Conservation (phyloP, 2,329 filamentous ascomycete genomes). For the Calonectria honghensis region DNA sequence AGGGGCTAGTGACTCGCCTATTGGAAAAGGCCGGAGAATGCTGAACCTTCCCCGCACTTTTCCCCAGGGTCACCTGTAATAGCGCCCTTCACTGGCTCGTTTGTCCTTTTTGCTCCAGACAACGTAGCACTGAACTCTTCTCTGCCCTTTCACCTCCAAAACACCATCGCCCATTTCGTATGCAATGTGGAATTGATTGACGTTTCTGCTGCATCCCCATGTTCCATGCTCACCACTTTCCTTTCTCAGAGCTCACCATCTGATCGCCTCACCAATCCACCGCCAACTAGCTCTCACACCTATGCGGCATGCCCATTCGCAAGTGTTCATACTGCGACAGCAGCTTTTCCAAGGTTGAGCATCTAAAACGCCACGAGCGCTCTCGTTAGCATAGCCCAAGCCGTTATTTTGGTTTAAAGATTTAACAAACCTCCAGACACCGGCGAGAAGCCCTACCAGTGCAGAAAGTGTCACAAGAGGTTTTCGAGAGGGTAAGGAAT, state of each 20-base stretch:
- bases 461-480: slow-evolving; percentile 27
- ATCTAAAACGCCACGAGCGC: slow-evolving; percentile 38
- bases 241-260: not conserved
- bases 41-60: slow-evolving; percentile 14
- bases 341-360: slow-evolving; percentile 37
- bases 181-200: not conserved
- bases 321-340: slow-evolving; percentile 36
- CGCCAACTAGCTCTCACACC: not conserved
- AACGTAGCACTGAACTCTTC: slow-evolving; percentile 9
- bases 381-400: slow-evolving; percentile 23
- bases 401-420: not conserved
- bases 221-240: not conserved
- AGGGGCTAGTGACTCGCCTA: slow-evolving; percentile 6
- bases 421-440: slow-evolving; percentile 35
- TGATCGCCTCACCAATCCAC: not conserved
- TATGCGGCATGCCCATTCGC: slow-evolving; percentile 25
- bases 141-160: slow-evolving; percentile 19
- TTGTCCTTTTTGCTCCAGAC: slow-evolving; percentile 9
- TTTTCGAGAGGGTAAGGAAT: slow-evolving; percentile 33
- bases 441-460: slow-evolving; percentile 44
- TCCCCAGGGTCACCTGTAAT: slow-evolving; percentile 15
- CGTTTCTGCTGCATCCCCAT: not conserved
- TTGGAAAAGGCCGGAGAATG: slow-evolving; percentile 22
- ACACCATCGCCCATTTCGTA: not conserved
- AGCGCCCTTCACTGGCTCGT: slow-evolving; percentile 13